Percentiles rank a stretch among this genome's conserved stretches.
Evolutionary conservation across 805 yeast genomes (phyloP).

Genomic region (Kodamaea jinghongensis): DNA sequence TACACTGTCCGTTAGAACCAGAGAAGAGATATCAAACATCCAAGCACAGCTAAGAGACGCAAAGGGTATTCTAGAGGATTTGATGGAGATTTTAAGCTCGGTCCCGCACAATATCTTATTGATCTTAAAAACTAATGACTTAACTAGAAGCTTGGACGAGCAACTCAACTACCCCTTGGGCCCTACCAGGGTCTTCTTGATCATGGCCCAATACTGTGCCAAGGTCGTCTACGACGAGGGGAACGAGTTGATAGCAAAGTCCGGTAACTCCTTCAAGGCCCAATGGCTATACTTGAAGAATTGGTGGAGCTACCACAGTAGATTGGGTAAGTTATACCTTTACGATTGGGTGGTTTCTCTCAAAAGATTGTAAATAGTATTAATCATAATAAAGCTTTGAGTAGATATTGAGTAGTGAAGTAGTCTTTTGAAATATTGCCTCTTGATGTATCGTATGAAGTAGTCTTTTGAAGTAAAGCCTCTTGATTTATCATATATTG

Average conservation of each 20-base stretch:
- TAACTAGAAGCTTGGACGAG: conserved; percentile 87
- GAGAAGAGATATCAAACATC: conserved; percentile 67
- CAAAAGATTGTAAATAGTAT: not conserved
- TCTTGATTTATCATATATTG: too few species aligned
- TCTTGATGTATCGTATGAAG: too few species aligned
- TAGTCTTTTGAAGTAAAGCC: too few species aligned
- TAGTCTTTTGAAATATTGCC: too few species aligned
- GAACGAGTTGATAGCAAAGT: conserved; percentile 33
- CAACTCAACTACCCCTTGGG: conserved; percentile 78
- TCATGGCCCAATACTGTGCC: conserved; percentile 90
- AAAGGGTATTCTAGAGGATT: conserved; percentile 62
- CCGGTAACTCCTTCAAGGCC: conserved; percentile 18
- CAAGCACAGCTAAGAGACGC: conserved; percentile 54
- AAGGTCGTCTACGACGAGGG: conserved; percentile 70
- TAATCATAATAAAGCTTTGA: too few species aligned
- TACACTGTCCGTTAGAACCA: conserved; percentile 43
- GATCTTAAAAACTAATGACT: conserved; percentile 89
- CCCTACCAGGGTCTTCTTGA: conserved; percentile 79
- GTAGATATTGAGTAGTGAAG: too few species aligned
- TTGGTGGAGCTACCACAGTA: conserved; percentile 35
- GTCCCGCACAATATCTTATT: conserved; percentile 85
- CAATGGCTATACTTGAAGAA: conserved; percentile 15
- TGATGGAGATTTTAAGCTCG: conserved; percentile 73
- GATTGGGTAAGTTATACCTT: conserved; percentile 30
- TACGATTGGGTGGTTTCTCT: conserved; percentile 31